These are phyloP conservation scores for Penicillium chermesinum DNA, from an alignment of 495 filamentous ascomycete species.

Conservation along the genomic window DNA sequence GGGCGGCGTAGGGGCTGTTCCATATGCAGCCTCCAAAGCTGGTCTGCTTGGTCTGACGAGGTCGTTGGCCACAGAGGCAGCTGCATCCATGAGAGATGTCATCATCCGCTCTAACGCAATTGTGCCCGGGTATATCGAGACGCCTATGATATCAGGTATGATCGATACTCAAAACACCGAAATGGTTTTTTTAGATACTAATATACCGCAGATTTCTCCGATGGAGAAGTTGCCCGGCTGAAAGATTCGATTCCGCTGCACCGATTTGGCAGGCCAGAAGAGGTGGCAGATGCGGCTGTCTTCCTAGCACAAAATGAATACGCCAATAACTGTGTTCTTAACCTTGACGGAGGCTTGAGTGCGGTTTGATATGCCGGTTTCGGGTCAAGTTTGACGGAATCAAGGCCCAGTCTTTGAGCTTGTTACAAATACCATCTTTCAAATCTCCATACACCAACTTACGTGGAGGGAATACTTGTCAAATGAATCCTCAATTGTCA, in stretches of 20 bases:
- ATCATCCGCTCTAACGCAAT: conserved; percentile 72
- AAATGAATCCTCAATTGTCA: no score
- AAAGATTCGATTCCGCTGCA: conserved; percentile 55
- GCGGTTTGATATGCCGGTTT: conserved; percentile 43
- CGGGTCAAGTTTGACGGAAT: no score
- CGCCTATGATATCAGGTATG: conserved; percentile 69
- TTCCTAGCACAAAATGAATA: conserved; percentile 77
- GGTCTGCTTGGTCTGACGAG: conserved; percentile 72
- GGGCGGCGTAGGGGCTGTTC: conserved; percentile 57
- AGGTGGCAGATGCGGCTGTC: conserved; percentile 74
- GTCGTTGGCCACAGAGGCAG: conserved; percentile 60
- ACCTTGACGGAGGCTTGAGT: conserved; percentile 80
- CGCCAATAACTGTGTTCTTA: conserved; percentile 78
- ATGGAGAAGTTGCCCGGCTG: conserved; percentile 26
- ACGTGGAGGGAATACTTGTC: no score
- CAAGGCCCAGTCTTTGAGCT: no score
- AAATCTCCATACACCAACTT: no score
- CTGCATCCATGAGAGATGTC: conserved; percentile 27
- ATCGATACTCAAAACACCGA: neutral
- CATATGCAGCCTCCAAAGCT: conserved; percentile 77
- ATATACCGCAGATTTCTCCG: conserved; percentile 29
- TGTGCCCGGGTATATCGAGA: conserved; percentile 77
- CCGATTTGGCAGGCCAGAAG: conserved; percentile 62
- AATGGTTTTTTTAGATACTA: neutral
- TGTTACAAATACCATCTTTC: no score